Evolutionary conservation across 768 basidiomycete species (phyloP).

Genomic region (Podaxis mareebaensis): DNA sequence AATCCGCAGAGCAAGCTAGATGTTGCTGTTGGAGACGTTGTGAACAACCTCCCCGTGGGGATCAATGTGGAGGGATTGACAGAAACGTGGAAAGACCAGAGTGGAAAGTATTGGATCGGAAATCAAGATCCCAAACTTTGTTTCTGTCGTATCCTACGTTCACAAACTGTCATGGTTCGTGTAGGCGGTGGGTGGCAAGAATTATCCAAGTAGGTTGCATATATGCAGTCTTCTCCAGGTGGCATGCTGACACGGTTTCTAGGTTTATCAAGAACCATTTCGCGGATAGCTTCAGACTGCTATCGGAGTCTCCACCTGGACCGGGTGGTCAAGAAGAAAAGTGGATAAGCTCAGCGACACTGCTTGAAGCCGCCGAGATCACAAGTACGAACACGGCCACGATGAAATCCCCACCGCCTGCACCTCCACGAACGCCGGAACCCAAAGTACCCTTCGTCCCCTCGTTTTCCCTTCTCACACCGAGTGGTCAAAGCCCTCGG

Average conservation of each 20-base stretch:
- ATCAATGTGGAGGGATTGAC: constrained; percentile 81
- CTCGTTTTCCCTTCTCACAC: constrained; percentile 65
- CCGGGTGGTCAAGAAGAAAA: constrained; percentile 61
- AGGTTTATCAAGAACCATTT: constrained; percentile 90
- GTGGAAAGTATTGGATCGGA: constrained; percentile 96
- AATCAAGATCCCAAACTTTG: constrained; percentile 87
- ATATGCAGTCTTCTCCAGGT: background rate
- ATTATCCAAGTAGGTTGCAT: constrained; percentile 71
- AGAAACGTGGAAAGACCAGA: constrained; percentile 89
- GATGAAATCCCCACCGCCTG: constrained; percentile 31
- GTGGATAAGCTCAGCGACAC: constrained; percentile 81
- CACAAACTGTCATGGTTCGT: constrained; percentile 94
- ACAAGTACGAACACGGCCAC: constrained; percentile 10
- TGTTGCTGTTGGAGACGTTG: constrained; percentile 88
- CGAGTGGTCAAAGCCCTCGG: constrained; percentile 50
- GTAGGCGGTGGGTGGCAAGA: constrained; percentile 96
- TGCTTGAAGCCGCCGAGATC: constrained; percentile 55
- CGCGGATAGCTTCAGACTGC: constrained; percentile 76
- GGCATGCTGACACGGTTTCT: constrained; percentile 16
- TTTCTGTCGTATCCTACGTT: constrained; percentile 88
- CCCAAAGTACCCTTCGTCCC: constrained; percentile 58
- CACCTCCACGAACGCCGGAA: constrained; percentile 67
- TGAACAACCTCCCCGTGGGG: constrained; percentile 84
- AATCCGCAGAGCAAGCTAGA: constrained; percentile 92
- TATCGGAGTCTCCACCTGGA: constrained; percentile 64